Base-by-base conservation (phyloP, 305 asterid species). In the Stenogyne calaminthoides region DNA sequence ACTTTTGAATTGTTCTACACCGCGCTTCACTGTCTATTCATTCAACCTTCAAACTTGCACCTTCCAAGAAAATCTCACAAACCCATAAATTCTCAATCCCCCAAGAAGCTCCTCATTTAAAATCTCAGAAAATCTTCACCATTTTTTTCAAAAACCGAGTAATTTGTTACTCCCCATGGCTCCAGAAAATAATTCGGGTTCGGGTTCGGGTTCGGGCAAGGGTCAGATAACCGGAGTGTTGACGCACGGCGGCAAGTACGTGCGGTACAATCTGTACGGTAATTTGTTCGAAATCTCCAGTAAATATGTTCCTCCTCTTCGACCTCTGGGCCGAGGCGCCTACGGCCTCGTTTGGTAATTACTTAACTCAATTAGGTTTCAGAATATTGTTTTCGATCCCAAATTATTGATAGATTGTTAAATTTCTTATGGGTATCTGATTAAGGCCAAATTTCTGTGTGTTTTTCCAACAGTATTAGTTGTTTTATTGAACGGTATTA, bases 311-410 rank as follows among this genome's bases (percentile, higher is more conserved):
- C 96, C 97, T 32, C 97, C 97, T 2, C 85, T 91, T 70, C 88
- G 95, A 34, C 97, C 97, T 19, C 86, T 91, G 55, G 97, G 97
- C 15, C 96, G 96, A 16, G 97, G 97, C 36, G 95, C 97, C 69
- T 91, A 85, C 56, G 97, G 97, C 78, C 90, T 91, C 76, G 96
- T 91, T 67, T 89, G 97, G 97, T 55, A 55, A 55, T 91, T 81
- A 70, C 83, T 80, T 5, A 22, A 6, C 77, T 56, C 52, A 7
- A 11, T 9, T 2, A 27, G 8, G 25, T 59, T 37, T 25, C 19
- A 37, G 9, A 19, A 54, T 57, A 27, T 64, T 19, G 11, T 49
- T 73, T 29, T 44, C 18, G 2, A 27, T 62, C 6, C 69, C 9
- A 36, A 4, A 29, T 58, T 14, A 58, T 59, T 71, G 27, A 20